Evolutionary conservation across 306 rosid species (phyloP).

Genomic region (Betula pendula): DNA sequence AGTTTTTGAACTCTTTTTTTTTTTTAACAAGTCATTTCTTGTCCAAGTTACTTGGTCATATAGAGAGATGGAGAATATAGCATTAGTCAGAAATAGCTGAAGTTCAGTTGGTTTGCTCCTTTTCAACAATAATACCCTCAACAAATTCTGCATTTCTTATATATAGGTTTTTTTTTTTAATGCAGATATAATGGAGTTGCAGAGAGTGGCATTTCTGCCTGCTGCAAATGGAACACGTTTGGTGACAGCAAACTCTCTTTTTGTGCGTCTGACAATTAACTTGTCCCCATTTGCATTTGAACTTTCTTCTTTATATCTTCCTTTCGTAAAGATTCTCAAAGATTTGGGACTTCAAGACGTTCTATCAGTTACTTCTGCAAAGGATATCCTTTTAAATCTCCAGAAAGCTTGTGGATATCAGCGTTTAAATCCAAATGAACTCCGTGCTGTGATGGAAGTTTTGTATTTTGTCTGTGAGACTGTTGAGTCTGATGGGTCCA

Average conservation of each 20-base stretch:
- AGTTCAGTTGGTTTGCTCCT: background rate
- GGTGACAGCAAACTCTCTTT: conserved; percentile 75
- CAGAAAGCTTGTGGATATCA: conserved; percentile 90
- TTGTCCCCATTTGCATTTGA: conserved; percentile 97
- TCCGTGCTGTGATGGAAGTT: conserved; percentile 91
- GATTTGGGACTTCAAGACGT: conserved; percentile 88
- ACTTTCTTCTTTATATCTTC: conserved; percentile 81
- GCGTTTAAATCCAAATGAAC: conserved; percentile 93
- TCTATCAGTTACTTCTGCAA: conserved; percentile 76
- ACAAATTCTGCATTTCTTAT: conserved; percentile 1
- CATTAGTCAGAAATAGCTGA: background rate
- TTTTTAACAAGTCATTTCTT: background rate
- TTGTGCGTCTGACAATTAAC: conserved; percentile 76
- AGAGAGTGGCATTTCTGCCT: conserved; percentile 78
- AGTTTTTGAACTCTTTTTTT: background rate
- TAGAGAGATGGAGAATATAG: background rate
- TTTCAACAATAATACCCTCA: background rate
- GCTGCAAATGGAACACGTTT: conserved; percentile 96
- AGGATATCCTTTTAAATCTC: conserved; percentile 77
- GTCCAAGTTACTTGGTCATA: background rate
- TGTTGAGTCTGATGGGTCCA: conserved; percentile 41
- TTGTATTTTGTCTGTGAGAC: conserved; percentile 73
- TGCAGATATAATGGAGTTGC: conserved; percentile 71
- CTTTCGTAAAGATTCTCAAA: conserved; percentile 78
- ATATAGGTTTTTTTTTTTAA: conserved; percentile 5